Percentiles rank a stretch among this genome's conserved stretches.
phyloP scores from a whole-genome alignment of 768 basidiomycete genomes.

The Tricholoma matsutake region DNA sequence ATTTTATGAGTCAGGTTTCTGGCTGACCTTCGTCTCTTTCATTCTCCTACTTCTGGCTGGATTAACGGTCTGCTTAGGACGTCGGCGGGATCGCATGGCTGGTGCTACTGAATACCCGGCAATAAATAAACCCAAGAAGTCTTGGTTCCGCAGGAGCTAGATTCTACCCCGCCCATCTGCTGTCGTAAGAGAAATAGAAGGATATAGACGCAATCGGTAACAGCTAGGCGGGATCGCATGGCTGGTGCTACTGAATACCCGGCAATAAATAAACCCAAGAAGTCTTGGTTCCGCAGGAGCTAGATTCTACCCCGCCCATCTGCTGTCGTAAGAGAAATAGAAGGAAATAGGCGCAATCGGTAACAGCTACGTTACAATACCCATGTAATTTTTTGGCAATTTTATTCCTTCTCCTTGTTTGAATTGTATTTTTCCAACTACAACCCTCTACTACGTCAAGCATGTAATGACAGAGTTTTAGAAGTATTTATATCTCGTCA shows the following conservation, averaged over 20 bases:
- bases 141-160: conserved; percentile 37
- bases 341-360: not conserved
- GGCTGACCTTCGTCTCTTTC: conserved; percentile 69
- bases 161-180: too few species aligned
- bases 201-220: not conserved
- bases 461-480: not conserved
- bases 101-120: conserved; percentile 36
- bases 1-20: conserved; percentile 48
- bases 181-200: too few species aligned
- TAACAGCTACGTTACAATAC: not conserved
- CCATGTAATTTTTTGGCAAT: not conserved
- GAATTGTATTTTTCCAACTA: not conserved
- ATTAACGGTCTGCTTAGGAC: conserved; percentile 68
- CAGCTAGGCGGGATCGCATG: conserved; percentile 47
- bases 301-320: too few species aligned
- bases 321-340: too few species aligned
- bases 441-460: not conserved
- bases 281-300: conserved; percentile 36
- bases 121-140: conserved; percentile 18
- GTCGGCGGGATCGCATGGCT: conserved; percentile 51
- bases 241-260: conserved; percentile 37
- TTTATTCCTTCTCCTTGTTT: not conserved
- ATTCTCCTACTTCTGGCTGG: conserved; percentile 63
- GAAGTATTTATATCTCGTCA: not conserved
- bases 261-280: conserved; percentile 21